A percentile compares a stretch with the other conserved stretches of the same genome.
phyloP scores from a whole-genome alignment of 306 rosid genomes.

The Hylodesmum podocarpum region DNA sequence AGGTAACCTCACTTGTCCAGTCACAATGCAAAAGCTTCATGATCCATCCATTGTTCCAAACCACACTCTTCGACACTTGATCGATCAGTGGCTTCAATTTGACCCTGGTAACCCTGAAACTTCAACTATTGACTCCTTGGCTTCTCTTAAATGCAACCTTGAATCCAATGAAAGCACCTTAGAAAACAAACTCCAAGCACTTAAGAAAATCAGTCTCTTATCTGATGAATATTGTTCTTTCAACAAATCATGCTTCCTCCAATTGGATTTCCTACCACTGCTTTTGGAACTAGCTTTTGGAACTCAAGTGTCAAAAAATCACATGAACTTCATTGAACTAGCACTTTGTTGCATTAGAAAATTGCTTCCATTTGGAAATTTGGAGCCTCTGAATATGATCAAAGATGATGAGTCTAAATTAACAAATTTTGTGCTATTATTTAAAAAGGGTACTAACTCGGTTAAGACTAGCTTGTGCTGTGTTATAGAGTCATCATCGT shows the following conservation, averaged over 20 bases:
- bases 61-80: slow-evolving; percentile 78
- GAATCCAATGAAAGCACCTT: slow-evolving; percentile 43
- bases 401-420: slow-evolving; percentile 53
- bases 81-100: slow-evolving; percentile 65
- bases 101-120: slow-evolving; percentile 42
- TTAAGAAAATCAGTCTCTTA: slow-evolving; percentile 41
- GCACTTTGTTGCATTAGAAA: slow-evolving; percentile 52
- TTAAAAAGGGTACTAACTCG: slow-evolving; percentile 45
- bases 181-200: slow-evolving; percentile 51
- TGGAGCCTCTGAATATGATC: slow-evolving; percentile 52
- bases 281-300: slow-evolving; percentile 62
- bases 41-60: slow-evolving; percentile 78
- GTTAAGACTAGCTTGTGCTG: slow-evolving; percentile 55
- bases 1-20: slow-evolving; percentile 89
- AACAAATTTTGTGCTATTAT: slow-evolving; percentile 37
- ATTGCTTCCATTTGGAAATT: slow-evolving; percentile 41
- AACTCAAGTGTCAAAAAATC: slow-evolving; percentile 26
- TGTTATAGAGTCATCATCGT: slow-evolving; percentile 50
- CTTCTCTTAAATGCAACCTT: slow-evolving; percentile 51
- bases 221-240: slow-evolving; percentile 45
- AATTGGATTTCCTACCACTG: slow-evolving; percentile 65
- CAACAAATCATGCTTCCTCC: slow-evolving; percentile 51
- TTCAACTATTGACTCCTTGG: slow-evolving; percentile 43
- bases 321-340: slow-evolving; percentile 45
- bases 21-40: slow-evolving; percentile 90